Evolutionary conservation across 345 rosid genomes (phyloP).

Genomic region (Hibiscus syriacus): DNA sequence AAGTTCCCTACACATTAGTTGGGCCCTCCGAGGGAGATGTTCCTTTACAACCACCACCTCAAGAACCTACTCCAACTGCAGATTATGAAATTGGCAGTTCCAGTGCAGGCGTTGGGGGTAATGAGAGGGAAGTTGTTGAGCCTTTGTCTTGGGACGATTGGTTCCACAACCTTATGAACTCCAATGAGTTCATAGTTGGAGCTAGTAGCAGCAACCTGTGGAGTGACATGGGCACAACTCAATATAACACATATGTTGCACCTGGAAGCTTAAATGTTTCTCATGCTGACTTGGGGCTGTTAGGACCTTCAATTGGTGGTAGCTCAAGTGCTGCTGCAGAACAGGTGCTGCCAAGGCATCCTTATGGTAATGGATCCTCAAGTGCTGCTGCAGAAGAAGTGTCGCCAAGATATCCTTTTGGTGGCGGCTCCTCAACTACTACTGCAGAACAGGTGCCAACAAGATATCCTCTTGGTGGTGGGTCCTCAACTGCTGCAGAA

Average conservation of each 20-base stretch:
- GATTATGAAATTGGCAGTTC: background rate
- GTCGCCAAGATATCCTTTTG: background rate
- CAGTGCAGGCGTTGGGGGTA: background rate
- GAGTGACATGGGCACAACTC: no score
- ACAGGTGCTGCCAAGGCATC: background rate
- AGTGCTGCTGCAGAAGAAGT: background rate
- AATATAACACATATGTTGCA: no score
- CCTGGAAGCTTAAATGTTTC: no score
- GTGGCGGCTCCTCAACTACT: background rate
- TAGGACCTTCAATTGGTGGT: background rate
- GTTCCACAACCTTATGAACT: no score
- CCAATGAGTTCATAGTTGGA: no score
- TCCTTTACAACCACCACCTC: background rate
- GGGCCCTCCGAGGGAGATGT: no score
- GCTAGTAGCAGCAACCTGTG: no score
- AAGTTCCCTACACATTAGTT: background rate
- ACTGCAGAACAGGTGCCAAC: no score
- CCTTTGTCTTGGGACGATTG: no score
- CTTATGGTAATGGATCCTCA: background rate
- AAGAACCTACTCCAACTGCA: no score
- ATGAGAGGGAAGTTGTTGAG: no score
- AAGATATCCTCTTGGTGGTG: no score
- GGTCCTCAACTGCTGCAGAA: background rate
- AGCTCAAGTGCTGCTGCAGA: background rate
- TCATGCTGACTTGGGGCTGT: background rate